Evolutionary conservation across 1,139 yeast genomes (phyloP), one percentile per base, ranked within the genome.

Genomic region (Hansenula lynferdii): DNA sequence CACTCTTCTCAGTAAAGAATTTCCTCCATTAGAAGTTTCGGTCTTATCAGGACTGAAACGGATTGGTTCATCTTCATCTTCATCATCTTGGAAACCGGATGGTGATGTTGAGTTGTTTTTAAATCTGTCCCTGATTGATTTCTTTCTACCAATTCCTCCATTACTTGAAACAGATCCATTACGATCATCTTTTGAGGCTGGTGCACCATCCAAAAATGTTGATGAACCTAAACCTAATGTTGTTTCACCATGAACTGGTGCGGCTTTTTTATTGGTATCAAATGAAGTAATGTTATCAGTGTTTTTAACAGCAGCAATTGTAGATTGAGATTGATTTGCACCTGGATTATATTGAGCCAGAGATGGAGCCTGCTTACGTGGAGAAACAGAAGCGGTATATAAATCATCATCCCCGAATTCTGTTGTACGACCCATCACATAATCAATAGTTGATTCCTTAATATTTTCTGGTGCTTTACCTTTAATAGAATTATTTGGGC

Each of bases 141-240:
- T 86, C 62, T 85, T 85, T 62, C 90, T 75, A 20, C 75, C 72
- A 42, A 83, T 58, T 2, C 76, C 77, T 20, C 68, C 67, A 32
- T 53, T 49, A 17, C 51, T 43, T 14, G 48, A 51, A 9, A 60
- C 56, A 20, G 67, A 69, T 37, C 67, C 65, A 34, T 52, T 54
- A 24, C 64, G 62, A n/a, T 76, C 72, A 7, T 62, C 64, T 15
- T 67, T 64, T 22, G 95, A 81, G 4, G 97, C 98, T 15, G 97
- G 97, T 0, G 97, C 94, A 27, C 98, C 98, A 60, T 92, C 97
- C 48, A 92, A 61, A 58, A 92, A 92, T 0, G 98, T 92, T 2
- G 96, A 75, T 2, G 94, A 77, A 4, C 98, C 98, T 37, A 92
- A 71, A 1, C 98, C 98, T 40, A 83, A 73, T 1, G 97, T 85